Conservation (phyloP, 2,329 filamentous ascomycete genomes). For the Hypomyces perniciosus region DNA sequence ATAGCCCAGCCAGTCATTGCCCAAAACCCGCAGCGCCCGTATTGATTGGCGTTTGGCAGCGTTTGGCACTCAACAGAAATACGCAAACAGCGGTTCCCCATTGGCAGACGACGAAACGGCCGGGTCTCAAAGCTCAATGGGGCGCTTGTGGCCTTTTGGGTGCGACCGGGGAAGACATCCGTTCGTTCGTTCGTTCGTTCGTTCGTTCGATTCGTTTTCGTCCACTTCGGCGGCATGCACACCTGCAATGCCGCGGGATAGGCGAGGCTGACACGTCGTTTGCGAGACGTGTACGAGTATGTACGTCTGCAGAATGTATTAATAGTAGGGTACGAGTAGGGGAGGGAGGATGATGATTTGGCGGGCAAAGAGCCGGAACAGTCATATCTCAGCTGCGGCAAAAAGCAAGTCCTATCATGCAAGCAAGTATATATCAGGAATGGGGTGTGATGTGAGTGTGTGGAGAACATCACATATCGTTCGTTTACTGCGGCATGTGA, state of each 20-base stretch:
- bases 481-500: too few species aligned
- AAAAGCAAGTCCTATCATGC: conserved; percentile 1
- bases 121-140: background rate
- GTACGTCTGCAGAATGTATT: background rate
- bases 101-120: too few species aligned
- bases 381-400: conserved; percentile 6
- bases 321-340: background rate
- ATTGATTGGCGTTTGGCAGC: too few species aligned
- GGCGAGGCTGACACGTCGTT: conserved; percentile 5
- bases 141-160: background rate
- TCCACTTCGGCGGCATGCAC: too few species aligned
- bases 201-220: background rate
- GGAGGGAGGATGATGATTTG: too few species aligned
- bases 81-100: too few species aligned
- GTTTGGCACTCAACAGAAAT: too few species aligned
- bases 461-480: too few species aligned
- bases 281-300: background rate
- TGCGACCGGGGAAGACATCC: conserved; percentile 7
- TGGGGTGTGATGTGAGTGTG: too few species aligned
- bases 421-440: background rate
- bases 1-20: too few species aligned
- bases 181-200: conserved; percentile 4
- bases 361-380: background rate
- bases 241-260: background rate
- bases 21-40: too few species aligned